A percentile compares a stretch with the other conserved stretches of the same genome.
Conservation (phyloP, 2,329 filamentous ascomycete genomes). For the Mycosphaerella arachidis region DNA sequence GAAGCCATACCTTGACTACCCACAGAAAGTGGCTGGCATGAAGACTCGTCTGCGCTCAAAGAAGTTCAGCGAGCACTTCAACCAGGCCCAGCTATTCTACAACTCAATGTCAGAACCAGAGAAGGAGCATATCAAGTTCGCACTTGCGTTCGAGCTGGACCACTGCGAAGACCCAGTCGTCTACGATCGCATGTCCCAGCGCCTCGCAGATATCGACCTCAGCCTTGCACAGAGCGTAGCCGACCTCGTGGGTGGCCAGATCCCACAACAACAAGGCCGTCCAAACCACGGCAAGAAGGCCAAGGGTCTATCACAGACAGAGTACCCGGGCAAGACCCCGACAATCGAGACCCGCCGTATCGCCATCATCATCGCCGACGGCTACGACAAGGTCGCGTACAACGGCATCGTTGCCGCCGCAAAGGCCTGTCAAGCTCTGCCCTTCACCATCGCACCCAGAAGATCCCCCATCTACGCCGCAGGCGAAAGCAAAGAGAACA, state of each 20-base stretch:
- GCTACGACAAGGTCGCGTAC: slow-evolving; percentile 65
- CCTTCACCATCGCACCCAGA: slow-evolving; percentile 67
- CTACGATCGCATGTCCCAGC: slow-evolving; percentile 64
- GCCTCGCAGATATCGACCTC: slow-evolving; percentile 69
- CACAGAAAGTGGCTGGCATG: slow-evolving; percentile 61
- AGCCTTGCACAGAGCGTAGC: slow-evolving; percentile 65
- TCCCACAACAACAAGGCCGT: slow-evolving; percentile 50
- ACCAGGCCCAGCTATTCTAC: slow-evolving; percentile 77
- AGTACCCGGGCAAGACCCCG: slow-evolving; percentile 58
- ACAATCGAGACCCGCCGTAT: slow-evolving; percentile 68
- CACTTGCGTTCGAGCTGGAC: slow-evolving; percentile 68
- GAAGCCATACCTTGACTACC: slow-evolving; percentile 66
- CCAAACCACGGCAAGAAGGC: slow-evolving; percentile 64
- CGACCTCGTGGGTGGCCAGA: slow-evolving; percentile 62
- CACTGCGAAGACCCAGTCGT: slow-evolving; percentile 77
- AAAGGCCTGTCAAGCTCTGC: slow-evolving; percentile 58
- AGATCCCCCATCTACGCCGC: slow-evolving; percentile 62
- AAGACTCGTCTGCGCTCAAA: slow-evolving; percentile 64
- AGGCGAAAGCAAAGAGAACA: slow-evolving; percentile 50
- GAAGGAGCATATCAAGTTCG: slow-evolving; percentile 57
- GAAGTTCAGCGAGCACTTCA: slow-evolving; percentile 75
- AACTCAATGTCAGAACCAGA: slow-evolving; percentile 68
- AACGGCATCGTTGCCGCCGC: slow-evolving; percentile 61
- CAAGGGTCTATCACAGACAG: slow-evolving; percentile 64
- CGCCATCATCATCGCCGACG: slow-evolving; percentile 72